Evolutionary conservation across 257 asterid species (phyloP).

Genomic region (Ehretia macrophylla): DNA sequence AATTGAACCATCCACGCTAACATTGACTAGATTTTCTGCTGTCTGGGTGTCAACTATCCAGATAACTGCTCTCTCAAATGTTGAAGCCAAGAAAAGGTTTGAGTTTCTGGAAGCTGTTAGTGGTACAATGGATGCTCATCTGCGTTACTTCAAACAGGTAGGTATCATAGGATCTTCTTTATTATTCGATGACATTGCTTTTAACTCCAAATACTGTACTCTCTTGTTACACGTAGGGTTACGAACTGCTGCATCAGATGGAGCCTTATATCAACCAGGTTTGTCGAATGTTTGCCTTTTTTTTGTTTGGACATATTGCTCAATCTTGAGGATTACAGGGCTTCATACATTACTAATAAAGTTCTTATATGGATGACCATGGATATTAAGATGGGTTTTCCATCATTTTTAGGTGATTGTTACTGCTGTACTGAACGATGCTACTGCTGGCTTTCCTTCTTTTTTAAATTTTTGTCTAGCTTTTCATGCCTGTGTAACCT

Average conservation of each 20-base stretch:
- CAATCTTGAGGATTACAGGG: too few relatives aligned
- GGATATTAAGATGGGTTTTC: too few relatives aligned
- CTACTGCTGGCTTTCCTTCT: too few relatives aligned
- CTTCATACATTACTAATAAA: too few relatives aligned
- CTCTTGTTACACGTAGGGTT: conserved; percentile 59
- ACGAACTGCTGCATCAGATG: conserved; percentile 98
- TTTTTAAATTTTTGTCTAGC: too few relatives aligned
- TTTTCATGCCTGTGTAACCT: too few relatives aligned
- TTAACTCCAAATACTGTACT: conserved; percentile 15
- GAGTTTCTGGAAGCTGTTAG: conserved; percentile 98
- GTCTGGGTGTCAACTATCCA: conserved; percentile 27
- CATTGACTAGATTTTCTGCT: background rate
- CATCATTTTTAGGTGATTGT: too few relatives aligned
- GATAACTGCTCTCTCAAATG: conserved; percentile 88
- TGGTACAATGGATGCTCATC: conserved; percentile 98
- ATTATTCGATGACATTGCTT: conserved; percentile 11
- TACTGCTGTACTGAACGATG: too few relatives aligned
- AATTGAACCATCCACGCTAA: conserved; percentile 8
- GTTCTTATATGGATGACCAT: too few relatives aligned
- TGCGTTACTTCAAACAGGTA: conserved; percentile 97
- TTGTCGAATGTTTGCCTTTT: conserved; percentile 14
- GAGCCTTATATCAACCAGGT: conserved; percentile 99
- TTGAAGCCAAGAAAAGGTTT: conserved; percentile 94
- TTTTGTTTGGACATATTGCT: conserved; percentile 6
- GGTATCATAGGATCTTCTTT: conserved; percentile 10